These are phyloP conservation scores for Ligustrum vulgare DNA, from an alignment of 257 asterid species.

Conservation along the genomic window DNA sequence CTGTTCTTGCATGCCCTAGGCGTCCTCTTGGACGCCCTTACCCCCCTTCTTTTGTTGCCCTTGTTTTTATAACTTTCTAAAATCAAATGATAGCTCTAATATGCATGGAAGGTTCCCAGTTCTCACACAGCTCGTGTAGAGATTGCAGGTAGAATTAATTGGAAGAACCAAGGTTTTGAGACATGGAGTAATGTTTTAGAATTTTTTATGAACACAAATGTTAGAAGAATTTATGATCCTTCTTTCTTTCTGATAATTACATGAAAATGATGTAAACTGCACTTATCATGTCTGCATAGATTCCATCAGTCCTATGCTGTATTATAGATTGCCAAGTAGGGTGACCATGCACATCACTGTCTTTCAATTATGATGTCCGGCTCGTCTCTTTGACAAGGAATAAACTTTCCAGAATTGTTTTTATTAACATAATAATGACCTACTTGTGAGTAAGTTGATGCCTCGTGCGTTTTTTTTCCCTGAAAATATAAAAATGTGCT, in stretches of 20 bases:
- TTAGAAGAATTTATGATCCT: not conserved
- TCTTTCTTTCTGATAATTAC: not conserved
- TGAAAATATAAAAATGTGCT: too few species aligned
- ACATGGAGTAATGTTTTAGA: not conserved
- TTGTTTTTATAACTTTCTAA: not conserved
- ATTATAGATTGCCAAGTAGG: not conserved
- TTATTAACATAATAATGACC: not conserved
- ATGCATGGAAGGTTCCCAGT: not conserved
- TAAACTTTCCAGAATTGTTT: not conserved
- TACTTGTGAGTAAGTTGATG: not conserved
- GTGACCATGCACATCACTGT: not conserved
- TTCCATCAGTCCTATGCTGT: not conserved
- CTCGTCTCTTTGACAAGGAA: not conserved
- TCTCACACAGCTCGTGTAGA: not conserved
- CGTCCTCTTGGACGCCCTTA: not conserved
- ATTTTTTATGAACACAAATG: not conserved
- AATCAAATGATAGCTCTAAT: not conserved
- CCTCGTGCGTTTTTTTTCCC: too few species aligned
- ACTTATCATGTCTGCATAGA: not conserved
- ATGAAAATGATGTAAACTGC: not conserved
- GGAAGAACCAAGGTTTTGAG: not conserved
- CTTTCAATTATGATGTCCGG: not conserved
- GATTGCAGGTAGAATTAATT: not conserved
- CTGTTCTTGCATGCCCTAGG: not conserved
- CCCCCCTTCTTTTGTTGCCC: not conserved